Evolutionary conservation across 2,329 filamentous ascomycete genomes (phyloP).

Genomic region (Fusarium acutatum): DNA sequence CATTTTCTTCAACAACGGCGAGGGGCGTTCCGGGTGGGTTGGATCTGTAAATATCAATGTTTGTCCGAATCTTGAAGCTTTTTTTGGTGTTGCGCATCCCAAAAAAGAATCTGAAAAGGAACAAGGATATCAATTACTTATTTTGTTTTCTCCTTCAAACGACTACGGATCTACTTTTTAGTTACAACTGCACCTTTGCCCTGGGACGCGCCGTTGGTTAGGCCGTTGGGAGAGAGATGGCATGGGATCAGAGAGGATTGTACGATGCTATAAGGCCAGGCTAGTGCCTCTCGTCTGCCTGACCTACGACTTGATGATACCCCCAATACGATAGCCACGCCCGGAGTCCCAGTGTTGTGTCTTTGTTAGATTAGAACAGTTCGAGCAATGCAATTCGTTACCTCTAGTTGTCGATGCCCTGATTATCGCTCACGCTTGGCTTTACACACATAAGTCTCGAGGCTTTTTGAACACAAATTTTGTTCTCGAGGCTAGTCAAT

Average conservation of each 20-base stretch:
- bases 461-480: neutral
- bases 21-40: conserved; percentile 50
- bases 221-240: conserved; percentile 28
- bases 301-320: conserved; percentile 42
- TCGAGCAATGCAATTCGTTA: conserved; percentile 37
- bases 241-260: conserved; percentile 35
- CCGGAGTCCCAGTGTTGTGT: conserved; percentile 36
- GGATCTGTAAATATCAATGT: conserved; percentile 46
- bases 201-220: conserved; percentile 11
- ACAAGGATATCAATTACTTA: conserved; percentile 39
- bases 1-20: conserved; percentile 47
- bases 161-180: conserved; percentile 4
- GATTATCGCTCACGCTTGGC: neutral
- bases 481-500: neutral
- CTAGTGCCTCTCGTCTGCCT: conserved; percentile 27
- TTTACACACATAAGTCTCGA: neutral
- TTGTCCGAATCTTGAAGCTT: conserved; percentile 37
- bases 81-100: conserved; percentile 42
- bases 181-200: conserved; percentile 6
- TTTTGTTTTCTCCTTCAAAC: conserved; percentile 24
- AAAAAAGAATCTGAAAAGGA: conserved; percentile 38
- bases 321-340: conserved; percentile 39
- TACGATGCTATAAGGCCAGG: conserved; percentile 38
- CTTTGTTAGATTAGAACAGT: conserved; percentile 35
- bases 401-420: neutral